Evolutionary conservation across 352 stramenopile genomes (phyloP).

Genomic region (Thraustochytrium sp.): DNA sequence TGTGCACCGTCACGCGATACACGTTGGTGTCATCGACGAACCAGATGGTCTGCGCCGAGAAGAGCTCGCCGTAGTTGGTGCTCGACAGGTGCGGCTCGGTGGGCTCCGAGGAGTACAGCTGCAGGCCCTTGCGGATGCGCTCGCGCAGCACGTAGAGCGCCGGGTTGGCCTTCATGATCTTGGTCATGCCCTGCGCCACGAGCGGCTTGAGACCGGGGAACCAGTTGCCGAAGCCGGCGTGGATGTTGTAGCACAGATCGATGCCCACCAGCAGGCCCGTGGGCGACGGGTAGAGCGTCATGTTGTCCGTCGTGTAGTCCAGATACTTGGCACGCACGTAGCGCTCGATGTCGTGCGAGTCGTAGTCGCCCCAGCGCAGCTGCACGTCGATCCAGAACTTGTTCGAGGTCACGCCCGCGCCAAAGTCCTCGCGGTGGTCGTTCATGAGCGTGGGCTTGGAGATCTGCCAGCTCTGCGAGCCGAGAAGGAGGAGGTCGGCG

Average conservation of each 20-base stretch:
- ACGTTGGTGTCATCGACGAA: conserved; percentile 99
- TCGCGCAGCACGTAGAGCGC: conserved; percentile 98
- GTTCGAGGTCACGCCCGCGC: conserved; percentile 92
- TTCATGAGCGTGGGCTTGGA: conserved; percentile 82
- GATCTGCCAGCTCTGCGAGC: conserved; percentile 96
- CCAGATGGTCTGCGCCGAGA: conserved; percentile 99
- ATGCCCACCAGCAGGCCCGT: conserved; percentile 94
- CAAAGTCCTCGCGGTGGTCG: conserved; percentile 90
- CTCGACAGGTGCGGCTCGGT: conserved; percentile 99
- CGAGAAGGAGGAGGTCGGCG: conserved; percentile 97
- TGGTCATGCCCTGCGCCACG: conserved; percentile 99
- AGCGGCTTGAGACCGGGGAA: conserved; percentile 98
- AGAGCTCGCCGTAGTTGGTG: conserved; percentile 99
- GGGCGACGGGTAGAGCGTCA: conserved; percentile 98
- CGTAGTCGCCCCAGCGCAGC: conserved; percentile 98
- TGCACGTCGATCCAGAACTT: conserved; percentile 99
- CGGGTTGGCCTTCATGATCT: conserved; percentile 99
- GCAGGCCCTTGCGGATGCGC: conserved; percentile 97
- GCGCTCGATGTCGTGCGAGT: conserved; percentile 99
- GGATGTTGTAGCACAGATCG: conserved; percentile 98
- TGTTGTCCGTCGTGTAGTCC: conserved; percentile 99
- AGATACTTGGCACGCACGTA: conserved; percentile 98
- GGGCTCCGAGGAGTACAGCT: conserved; percentile 98
- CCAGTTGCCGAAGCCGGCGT: conserved; percentile 99
- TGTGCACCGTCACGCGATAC: conserved; percentile 98